A percentile compares a stretch with the other conserved stretches of the same genome.
Evolutionary conservation across 176 grass and related monocot species (phyloP).

Genomic region (Canna indica): DNA sequence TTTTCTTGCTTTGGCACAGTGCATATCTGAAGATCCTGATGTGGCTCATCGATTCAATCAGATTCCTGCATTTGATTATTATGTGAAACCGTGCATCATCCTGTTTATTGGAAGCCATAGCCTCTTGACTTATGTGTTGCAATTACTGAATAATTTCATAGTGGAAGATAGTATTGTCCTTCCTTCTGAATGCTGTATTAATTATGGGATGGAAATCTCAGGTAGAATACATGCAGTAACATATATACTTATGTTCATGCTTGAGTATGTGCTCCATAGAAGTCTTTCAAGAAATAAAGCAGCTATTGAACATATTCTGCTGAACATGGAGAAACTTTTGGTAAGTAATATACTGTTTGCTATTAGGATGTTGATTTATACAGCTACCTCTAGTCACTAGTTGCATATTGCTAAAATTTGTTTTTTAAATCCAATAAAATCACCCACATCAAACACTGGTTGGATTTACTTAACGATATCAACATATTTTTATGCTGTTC

Average conservation of each 20-base stretch:
- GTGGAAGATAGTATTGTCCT: background rate
- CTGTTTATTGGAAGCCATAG: background rate
- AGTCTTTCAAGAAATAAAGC: constrained; percentile 11
- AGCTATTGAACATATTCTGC: background rate
- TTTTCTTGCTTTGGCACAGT: constrained; percentile 1
- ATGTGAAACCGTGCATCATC: background rate
- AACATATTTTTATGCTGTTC: background rate
- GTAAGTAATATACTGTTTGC: background rate
- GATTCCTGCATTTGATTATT: constrained; percentile 4
- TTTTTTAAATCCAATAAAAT: background rate
- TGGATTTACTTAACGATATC: background rate
- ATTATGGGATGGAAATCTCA: background rate
- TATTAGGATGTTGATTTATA: too few relatives aligned
- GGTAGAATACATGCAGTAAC: constrained; percentile 1
- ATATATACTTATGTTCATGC: background rate
- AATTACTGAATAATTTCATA: background rate
- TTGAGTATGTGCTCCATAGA: constrained; percentile 1
- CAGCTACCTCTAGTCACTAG: background rate
- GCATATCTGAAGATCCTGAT: constrained; percentile 1
- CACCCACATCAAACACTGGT: background rate
- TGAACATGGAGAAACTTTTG: constrained; percentile 1
- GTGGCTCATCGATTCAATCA: background rate
- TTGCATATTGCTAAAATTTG: background rate
- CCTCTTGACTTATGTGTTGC: constrained; percentile 1
- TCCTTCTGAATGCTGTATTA: background rate